A percentile compares a stretch with the other conserved stretches of the same genome.
Conservation (phyloP, 306 rosid species). For the Quercus mongolica region DNA sequence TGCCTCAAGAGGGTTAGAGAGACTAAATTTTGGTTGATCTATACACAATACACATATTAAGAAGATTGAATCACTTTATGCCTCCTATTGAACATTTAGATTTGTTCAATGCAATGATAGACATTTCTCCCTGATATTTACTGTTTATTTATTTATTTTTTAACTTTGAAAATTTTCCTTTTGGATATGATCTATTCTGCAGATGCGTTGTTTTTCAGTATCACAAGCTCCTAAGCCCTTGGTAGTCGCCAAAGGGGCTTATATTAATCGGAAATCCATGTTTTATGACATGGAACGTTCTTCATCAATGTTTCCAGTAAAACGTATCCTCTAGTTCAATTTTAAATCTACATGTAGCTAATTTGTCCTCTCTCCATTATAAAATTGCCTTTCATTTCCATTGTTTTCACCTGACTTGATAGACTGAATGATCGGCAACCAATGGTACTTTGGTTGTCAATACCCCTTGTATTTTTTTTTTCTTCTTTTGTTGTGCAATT, state of each 20-base stretch:
- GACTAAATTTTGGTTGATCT: not conserved
- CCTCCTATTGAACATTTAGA: not conserved
- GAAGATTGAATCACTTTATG: not conserved
- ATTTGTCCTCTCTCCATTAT: not conserved
- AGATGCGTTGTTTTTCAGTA: constrained; percentile 50
- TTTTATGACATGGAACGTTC: constrained; percentile 53
- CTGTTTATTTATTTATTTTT: not conserved
- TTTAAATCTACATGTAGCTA: not conserved
- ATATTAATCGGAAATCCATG: constrained; percentile 52
- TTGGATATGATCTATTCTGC: constrained; percentile 23
- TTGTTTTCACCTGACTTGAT: not conserved
- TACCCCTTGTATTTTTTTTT: not conserved
- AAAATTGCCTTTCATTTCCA: not conserved
- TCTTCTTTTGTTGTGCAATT: not conserved
- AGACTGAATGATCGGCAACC: not conserved
- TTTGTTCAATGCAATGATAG: not conserved
- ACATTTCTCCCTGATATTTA: constrained; percentile 14
- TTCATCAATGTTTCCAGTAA: constrained; percentile 45
- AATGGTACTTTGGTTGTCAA: constrained; percentile 4
- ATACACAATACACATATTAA: not conserved
- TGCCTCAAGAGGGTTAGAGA: not conserved
- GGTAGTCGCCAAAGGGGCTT: constrained; percentile 29
- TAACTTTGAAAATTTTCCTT: not conserved
- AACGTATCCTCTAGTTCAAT: constrained; percentile 53
- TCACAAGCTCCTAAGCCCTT: constrained; percentile 27